Evolutionary conservation across 768 basidiomycete species (phyloP).

Genomic region (Mycena vitilis): DNA sequence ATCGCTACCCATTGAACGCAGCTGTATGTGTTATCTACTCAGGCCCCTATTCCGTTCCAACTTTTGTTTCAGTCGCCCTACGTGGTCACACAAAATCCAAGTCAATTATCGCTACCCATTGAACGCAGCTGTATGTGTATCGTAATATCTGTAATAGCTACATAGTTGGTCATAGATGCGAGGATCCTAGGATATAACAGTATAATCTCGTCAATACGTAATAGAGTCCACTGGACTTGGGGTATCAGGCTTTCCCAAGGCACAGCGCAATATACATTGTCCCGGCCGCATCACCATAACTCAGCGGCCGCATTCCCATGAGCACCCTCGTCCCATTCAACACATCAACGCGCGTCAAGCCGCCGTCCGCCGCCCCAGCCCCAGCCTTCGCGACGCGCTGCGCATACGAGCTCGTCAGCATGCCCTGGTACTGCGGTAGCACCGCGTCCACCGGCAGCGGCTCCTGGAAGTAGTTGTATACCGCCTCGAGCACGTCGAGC

Average conservation of each 20-base stretch:
- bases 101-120: too few relatives aligned
- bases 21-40: too few relatives aligned
- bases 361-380: neutral
- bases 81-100: too few relatives aligned
- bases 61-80: too few relatives aligned
- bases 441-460: conserved; percentile 15
- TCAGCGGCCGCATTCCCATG: conserved; percentile 15
- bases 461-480: conserved; percentile 26
- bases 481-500: conserved; percentile 24
- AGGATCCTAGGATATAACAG: too few relatives aligned
- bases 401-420: conserved; percentile 6
- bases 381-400: neutral
- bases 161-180: too few relatives aligned
- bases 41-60: too few relatives aligned
- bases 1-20: too few relatives aligned
- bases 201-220: too few relatives aligned
- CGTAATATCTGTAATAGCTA: too few relatives aligned
- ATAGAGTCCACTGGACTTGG: too few relatives aligned
- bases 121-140: too few relatives aligned
- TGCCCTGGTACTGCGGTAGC: conserved; percentile 19
- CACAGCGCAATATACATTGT: conserved; percentile 20
- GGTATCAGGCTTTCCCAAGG: neutral
- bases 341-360: conserved; percentile 18
- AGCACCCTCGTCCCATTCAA: conserved; percentile 17
- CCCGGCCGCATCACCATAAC: conserved; percentile 7